Evolutionary conservation across 345 rosid genomes (phyloP), one percentile per base, ranked within the genome.

Genomic region (Streptanthus diversifolius): DNA sequence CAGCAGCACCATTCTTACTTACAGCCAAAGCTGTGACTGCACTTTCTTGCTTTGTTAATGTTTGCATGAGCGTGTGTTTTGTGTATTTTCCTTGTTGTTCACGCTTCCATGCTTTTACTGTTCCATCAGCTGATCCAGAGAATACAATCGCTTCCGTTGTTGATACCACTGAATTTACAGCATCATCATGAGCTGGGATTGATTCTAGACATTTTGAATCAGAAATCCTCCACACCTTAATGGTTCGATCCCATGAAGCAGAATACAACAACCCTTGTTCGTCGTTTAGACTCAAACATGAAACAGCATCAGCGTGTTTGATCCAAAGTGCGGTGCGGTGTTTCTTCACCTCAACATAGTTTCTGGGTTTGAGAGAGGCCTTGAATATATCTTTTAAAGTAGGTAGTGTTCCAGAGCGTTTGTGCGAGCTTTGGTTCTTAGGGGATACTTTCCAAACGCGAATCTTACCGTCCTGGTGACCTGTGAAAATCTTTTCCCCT

Each of bases 51-150:
- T 88, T 81, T 65, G 90, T 70, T 59, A 93, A 73, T 27, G 89
- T 86, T 40, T 88, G 87, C 7, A 79, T 48, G 41, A 79, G 68
- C 11, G 80, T 56, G 48, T 93, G 98, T 78, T 84, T 93, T 12
- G 84, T 84, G 36, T 75, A 29, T 81, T 85, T 89, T 12, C 85
- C 84, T 0, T 53, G 70, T 24, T 48, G 78, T 36, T 93, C 96
- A 36, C 91, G 71, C 62, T 84, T 83, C 98, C 98, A 93, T 2
- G 87, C 91, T 65, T 91, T 91, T 1, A 93, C 92, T 6, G 91
- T 93, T 13, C 98, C 97, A 36, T 93, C 98, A 10, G 97, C 98
- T 1, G 98, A 88, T 5, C 98, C 98, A 1, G 96, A 87, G 75
- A 93, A 88, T 43, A 91, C 83, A 75, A 83, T 21, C 14, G 85